A percentile compares a stretch with the other conserved stretches of the same genome.
These are phyloP conservation scores for Pisolithus microcarpus DNA, from an alignment of 768 basidiomycete genomes.

Conservation along the genomic window DNA sequence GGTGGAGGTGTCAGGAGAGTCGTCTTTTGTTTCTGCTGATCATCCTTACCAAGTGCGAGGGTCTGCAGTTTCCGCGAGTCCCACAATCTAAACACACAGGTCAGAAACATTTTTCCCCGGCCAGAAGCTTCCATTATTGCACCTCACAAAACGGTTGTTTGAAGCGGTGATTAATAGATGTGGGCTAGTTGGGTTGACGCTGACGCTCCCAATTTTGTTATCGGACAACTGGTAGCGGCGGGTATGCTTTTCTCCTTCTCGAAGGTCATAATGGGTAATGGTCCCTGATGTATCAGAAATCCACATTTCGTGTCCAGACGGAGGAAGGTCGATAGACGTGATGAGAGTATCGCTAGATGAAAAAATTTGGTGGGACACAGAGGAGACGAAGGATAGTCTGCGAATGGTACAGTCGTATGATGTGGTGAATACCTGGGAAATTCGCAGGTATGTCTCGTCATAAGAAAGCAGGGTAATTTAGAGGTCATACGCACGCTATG, in stretches of 20 bases:
- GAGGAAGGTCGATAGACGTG: constrained; percentile 62
- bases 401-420: constrained; percentile 80
- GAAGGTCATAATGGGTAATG: constrained; percentile 68
- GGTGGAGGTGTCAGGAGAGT: constrained; percentile 23
- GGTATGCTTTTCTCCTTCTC: constrained; percentile 48
- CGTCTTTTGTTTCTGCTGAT: background rate
- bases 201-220: constrained; percentile 72
- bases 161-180: constrained; percentile 68
- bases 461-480: background rate
- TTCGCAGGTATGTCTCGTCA: background rate
- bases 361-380: constrained; percentile 64
- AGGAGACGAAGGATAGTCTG: constrained; percentile 62
- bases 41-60: constrained; percentile 26
- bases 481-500: constrained; percentile 48
- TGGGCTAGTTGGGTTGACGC: constrained; percentile 66
- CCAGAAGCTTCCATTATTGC: constrained; percentile 11
- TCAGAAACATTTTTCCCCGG: background rate
- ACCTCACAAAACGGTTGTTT: constrained; percentile 69
- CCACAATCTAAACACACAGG: constrained; percentile 53
- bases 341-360: constrained; percentile 52
- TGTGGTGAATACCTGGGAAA: constrained; percentile 62
- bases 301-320: constrained; percentile 76
- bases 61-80: constrained; percentile 59
- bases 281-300: constrained; percentile 69
- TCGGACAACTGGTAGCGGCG: constrained; percentile 61